Base-by-base conservation (phyloP, 1,139 yeast genomes). In the Blastobotrys buckinghamii region DNA sequence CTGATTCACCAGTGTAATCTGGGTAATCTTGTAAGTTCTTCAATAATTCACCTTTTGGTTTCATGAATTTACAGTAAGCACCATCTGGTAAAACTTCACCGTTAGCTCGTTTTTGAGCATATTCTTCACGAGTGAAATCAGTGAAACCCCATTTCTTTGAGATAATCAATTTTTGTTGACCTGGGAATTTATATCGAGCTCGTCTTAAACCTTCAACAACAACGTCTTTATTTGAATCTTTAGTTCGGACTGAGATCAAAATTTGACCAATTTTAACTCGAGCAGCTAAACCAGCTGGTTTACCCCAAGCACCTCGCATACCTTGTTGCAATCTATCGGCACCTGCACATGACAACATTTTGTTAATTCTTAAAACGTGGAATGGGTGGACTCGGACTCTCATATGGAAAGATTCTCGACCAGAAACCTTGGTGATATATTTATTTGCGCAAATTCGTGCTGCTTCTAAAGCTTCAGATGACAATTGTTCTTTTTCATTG, bases 281-380 rank as follows among this genome's bases (percentile, higher is more conserved):
- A 70, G 98, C 98, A 68, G 97, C 98, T 72, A 90, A 83, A 81
- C 98, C 98, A 70, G 90, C 96, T 71, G 98, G 98, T 81, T 92
- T 92, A 87, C 98, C 98, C 97, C 97, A 92, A 73, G 98, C 98
- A 83, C 95, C 95, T 87, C 98, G 90, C 98, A 92, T 92, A 88
- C 98, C 98, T 81, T 94, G 97, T 82, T 92, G 98, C 79, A 92
- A 84, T 86, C 98, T 88, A 90, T 92, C 98, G 74, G 98, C 98
- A 86, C 98, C 98, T 79, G 98, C 98, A 82, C 98, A 92, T 71
- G 98, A 92, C 96, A 92, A 88, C 98, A 92, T 92, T 86, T 92
- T 92, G 92, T 92, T 92, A 82, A 92, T 92, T 81, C 98, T 87
- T 77, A 92, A 85, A 66, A 94, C 98, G 83, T 92, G 98, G 97